Evolutionary conservation across 225 moss, liverwort and hornwort species (phyloP).

Genomic region (Pseudoscleropodium purum): DNA sequence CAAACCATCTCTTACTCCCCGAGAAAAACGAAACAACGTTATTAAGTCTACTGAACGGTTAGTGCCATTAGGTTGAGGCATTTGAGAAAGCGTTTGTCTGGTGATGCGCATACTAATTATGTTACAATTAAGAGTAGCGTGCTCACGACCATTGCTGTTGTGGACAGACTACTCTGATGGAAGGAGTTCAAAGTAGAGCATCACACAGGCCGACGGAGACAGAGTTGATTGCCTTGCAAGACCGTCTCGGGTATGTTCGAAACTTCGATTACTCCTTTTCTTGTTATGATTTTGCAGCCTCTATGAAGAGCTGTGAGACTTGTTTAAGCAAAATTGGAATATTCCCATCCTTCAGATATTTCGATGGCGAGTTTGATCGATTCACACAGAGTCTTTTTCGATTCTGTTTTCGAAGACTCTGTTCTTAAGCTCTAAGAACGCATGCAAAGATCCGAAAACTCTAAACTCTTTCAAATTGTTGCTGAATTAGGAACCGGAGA

Average conservation of each 20-base stretch:
- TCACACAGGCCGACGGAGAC: constrained; percentile 17
- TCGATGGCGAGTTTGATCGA: background rate
- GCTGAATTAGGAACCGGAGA: background rate
- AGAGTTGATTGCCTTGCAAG: constrained; percentile 21
- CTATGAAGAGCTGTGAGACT: background rate
- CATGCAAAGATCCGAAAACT: background rate
- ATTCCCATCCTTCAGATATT: no score
- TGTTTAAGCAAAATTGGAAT: background rate
- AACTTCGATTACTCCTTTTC: background rate
- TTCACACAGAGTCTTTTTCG: background rate
- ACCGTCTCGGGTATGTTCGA: constrained; percentile 15
- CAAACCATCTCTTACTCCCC: background rate
- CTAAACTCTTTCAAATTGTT: background rate
- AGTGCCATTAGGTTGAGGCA: background rate
- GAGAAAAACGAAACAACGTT: background rate
- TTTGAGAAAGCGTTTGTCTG: background rate
- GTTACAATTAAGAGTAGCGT: background rate
- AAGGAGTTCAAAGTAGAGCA: background rate
- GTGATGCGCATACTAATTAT: background rate
- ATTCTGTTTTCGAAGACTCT: background rate
- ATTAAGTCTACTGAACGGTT: background rate
- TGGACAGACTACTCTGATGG: background rate
- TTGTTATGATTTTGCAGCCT: background rate
- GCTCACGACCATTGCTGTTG: background rate
- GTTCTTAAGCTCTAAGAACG: no score